These are phyloP conservation scores for Globisporangium orthogonon DNA, from an alignment of 352 stramenopile genomes.

Conservation along the genomic window DNA sequence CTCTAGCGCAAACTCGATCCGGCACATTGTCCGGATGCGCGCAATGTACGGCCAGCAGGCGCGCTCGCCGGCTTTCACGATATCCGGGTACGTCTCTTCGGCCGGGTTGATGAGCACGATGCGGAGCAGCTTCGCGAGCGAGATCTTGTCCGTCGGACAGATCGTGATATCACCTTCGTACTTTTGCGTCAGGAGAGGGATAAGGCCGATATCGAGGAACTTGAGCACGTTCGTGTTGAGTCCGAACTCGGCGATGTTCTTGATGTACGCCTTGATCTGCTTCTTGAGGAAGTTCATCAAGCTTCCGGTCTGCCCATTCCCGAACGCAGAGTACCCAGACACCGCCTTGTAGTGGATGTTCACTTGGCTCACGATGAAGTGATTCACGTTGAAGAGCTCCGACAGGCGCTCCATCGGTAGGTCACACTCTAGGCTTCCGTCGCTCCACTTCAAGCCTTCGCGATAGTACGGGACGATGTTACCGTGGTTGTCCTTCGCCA, in stretches of 20 bases:
- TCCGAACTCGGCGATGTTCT: slow-evolving; percentile 81
- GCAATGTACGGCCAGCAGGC: slow-evolving; percentile 92
- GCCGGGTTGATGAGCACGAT: slow-evolving; percentile 84
- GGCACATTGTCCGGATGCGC: slow-evolving; percentile 94
- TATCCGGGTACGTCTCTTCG: slow-evolving; percentile 43
- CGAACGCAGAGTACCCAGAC: slow-evolving; percentile 64
- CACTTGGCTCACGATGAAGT: slow-evolving; percentile 98
- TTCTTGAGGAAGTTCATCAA: slow-evolving; percentile 95
- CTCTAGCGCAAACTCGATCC: slow-evolving; percentile 96
- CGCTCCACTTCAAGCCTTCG: slow-evolving; percentile 90
- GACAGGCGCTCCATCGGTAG: slow-evolving; percentile 95
- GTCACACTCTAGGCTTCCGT: slow-evolving; percentile 93
- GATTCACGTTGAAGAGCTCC: slow-evolving; percentile 98
- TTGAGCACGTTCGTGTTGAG: slow-evolving; percentile 83
- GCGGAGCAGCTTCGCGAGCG: slow-evolving; percentile 64
- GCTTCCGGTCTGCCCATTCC: slow-evolving; percentile 66
- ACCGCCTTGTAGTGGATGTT: slow-evolving; percentile 87
- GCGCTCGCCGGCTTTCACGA: slow-evolving; percentile 87
- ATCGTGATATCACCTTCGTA: slow-evolving; percentile 99
- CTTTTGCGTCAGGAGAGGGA: slow-evolving; percentile 87
- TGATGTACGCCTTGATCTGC: slow-evolving; percentile 90
- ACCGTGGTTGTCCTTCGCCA: slow-evolving; percentile 91
- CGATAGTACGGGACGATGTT: slow-evolving; percentile 79
- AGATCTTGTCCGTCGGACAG: slow-evolving; percentile 89
- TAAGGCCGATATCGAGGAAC: slow-evolving; percentile 73